Evolutionary conservation across 1,284 basidiomycete genomes (phyloP).

Genomic region (Neotropicomus parvogracilis): DNA sequence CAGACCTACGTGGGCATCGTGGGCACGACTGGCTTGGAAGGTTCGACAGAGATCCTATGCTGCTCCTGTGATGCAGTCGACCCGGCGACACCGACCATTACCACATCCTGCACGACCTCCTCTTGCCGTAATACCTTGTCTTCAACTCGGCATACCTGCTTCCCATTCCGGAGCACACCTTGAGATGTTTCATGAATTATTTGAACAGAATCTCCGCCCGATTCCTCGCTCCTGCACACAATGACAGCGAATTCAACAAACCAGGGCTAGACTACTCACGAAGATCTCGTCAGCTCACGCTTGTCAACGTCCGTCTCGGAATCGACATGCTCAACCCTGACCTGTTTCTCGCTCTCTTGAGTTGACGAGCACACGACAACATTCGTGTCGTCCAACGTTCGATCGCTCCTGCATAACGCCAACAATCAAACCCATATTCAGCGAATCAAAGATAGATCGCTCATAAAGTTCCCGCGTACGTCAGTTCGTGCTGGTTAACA

Average conservation of each 20-base stretch:
- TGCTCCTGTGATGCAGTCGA: neutral
- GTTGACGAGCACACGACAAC: neutral
- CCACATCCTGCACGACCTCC: neutral
- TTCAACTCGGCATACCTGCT: neutral
- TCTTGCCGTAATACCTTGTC: neutral
- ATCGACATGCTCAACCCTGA: neutral
- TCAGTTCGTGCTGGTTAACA: too few species aligned
- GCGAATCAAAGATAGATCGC: too few species aligned
- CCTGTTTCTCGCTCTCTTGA: neutral
- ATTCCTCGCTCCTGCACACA: neutral
- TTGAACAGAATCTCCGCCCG: neutral
- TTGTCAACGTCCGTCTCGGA: neutral
- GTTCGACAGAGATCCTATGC: neutral
- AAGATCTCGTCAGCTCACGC: neutral
- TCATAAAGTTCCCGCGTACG: too few species aligned
- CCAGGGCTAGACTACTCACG: constrained; percentile 6
- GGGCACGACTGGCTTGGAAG: neutral
- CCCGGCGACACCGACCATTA: neutral
- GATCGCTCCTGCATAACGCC: neutral
- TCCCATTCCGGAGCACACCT: neutral
- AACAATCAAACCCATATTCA: too few species aligned
- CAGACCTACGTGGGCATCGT: constrained; percentile 2
- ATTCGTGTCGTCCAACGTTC: too few species aligned
- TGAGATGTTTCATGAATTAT: neutral
- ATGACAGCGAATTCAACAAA: neutral